These are phyloP conservation scores for Fusarium odoratissimum DNA, from an alignment of 2,329 filamentous ascomycete species.

Conservation along the genomic window DNA sequence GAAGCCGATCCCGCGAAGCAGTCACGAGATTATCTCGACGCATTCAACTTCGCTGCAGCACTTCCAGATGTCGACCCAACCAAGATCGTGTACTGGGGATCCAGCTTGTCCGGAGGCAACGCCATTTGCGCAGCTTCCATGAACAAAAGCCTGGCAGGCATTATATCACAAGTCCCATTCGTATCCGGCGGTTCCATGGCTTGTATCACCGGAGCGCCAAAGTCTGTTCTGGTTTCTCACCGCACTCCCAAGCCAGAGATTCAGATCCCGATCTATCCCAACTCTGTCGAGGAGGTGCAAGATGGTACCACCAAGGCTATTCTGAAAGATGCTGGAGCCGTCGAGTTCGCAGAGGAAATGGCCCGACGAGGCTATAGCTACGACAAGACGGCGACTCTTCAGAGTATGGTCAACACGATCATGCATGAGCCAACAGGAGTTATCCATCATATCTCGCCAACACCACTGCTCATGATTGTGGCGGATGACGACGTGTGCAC, in stretches of 20 bases:
- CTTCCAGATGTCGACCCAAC: neutral
- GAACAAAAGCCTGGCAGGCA: neutral
- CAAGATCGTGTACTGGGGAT: neutral
- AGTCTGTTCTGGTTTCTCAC: fast-evolving
- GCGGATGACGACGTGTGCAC: neutral
- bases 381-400: neutral
- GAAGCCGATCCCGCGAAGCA: neutral
- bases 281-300: neutral
- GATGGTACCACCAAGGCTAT: neutral
- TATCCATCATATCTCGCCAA: neutral
- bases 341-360: neutral
- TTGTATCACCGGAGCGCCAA: neutral
- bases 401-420: neutral
- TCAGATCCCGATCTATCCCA: neutral
- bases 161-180: neutral
- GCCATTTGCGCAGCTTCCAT: neutral
- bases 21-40: neutral
- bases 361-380: neutral
- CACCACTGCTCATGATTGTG: neutral
- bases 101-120: neutral
- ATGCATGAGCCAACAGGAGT: fast-evolving
- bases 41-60: neutral
- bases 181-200: neutral
- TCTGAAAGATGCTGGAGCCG: neutral
- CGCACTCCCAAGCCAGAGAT: neutral